Evolutionary conservation across 345 rosid species (phyloP).

Genomic region (Euphorbia tirucalli): DNA sequence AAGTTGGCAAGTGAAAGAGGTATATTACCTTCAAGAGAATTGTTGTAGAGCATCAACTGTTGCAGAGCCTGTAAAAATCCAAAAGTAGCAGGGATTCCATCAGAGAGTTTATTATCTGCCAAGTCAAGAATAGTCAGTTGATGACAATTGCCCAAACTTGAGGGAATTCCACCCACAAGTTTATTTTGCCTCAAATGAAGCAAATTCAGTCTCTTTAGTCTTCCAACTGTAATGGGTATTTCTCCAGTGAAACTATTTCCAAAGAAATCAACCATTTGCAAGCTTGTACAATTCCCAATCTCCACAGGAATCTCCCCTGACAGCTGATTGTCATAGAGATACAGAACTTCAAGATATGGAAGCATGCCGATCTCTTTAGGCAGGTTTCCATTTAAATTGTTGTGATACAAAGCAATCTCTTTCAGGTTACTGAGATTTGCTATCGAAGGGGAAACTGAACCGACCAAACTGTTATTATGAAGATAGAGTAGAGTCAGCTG

Average conservation of each 20-base stretch:
- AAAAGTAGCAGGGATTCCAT: constrained; percentile 55
- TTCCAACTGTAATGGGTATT: constrained; percentile 63
- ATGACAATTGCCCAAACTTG: constrained; percentile 64
- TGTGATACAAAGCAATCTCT: constrained; percentile 68
- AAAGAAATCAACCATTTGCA: constrained; percentile 72
- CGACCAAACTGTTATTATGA: constrained; percentile 83
- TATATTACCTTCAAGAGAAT: constrained; percentile 69
- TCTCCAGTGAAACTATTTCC: constrained; percentile 74
- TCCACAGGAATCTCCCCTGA: constrained; percentile 71
- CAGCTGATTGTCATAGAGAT: constrained; percentile 67
- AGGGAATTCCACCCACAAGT: constrained; percentile 63
- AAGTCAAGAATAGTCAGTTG: constrained; percentile 72
- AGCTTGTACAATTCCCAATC: constrained; percentile 77
- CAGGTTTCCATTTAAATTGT: constrained; percentile 62
- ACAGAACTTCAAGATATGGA: constrained; percentile 51
- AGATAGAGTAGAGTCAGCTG: constrained; percentile 66
- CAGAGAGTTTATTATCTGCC: constrained; percentile 76
- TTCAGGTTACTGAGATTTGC: constrained; percentile 68
- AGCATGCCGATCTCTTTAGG: constrained; percentile 67
- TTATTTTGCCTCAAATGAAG: constrained; percentile 88
- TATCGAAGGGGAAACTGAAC: constrained; percentile 56
- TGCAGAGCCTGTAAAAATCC: constrained; percentile 53
- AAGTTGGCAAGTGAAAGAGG: constrained; percentile 59
- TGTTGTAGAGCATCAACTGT: constrained; percentile 91
- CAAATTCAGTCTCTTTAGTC: constrained; percentile 46